These are phyloP conservation scores for Penicillium sp. DNA, from an alignment of 2,329 filamentous ascomycete species.

Conservation along the genomic window DNA sequence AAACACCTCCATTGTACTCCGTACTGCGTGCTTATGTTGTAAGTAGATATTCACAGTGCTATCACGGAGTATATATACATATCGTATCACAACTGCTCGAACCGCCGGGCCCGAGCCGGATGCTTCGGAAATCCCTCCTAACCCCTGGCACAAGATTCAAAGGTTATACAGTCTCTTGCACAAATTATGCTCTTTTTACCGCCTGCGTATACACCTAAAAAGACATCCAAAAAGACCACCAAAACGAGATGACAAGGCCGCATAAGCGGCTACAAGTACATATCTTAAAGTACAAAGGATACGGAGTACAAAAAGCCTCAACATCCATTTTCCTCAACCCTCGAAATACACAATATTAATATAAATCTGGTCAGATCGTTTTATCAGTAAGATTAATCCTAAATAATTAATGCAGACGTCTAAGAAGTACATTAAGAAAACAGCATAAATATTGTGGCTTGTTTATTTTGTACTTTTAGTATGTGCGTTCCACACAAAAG, in stretches of 20 bases:
- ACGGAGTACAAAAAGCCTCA: neutral
- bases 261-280: too few species aligned
- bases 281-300: neutral
- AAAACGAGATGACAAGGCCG: too few species aligned
- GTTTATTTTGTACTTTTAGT: neutral
- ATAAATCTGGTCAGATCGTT: neutral
- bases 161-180: too few species aligned
- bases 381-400: neutral
- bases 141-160: neutral
- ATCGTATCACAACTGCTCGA: neutral
- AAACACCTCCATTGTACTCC: neutral
- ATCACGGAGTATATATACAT: neutral
- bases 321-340: neutral
- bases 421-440: neutral
- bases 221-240: too few species aligned
- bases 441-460: neutral
- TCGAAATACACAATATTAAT: neutral
- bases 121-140: neutral
- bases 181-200: too few species aligned
- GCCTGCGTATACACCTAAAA: too few species aligned
- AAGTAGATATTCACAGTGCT: neutral
- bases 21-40: neutral
- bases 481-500: neutral
- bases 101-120: neutral
- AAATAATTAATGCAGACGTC: neutral